phyloP scores from a whole-genome alignment of 345 rosid species.

The Eucalyptus polybractea region DNA sequence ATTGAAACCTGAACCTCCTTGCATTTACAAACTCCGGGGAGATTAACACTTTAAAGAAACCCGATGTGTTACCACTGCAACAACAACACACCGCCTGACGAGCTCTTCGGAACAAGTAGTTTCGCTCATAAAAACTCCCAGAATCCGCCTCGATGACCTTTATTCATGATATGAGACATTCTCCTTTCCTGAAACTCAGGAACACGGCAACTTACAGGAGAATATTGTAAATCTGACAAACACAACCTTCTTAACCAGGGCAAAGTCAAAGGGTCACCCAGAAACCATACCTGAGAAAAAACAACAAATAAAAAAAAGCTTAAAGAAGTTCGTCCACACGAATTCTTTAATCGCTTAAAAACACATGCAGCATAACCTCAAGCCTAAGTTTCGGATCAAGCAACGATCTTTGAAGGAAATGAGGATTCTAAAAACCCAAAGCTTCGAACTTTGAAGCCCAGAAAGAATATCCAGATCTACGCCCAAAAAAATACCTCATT shows the following conservation, averaged over 20 bases:
- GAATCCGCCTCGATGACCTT: not conserved
- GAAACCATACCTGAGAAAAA: not conserved
- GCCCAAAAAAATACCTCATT: not conserved
- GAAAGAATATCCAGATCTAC: not conserved
- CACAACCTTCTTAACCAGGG: not conserved
- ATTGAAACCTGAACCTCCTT: conserved; percentile 24
- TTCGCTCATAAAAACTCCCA: not conserved
- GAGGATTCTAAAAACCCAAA: not conserved
- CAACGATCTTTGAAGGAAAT: not conserved
- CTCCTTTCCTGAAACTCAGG: not conserved
- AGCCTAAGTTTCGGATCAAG: not conserved
- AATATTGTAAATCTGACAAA: not conserved
- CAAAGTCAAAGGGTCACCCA: not conserved
- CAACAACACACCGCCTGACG: not conserved
- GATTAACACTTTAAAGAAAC: not conserved
- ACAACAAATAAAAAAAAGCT: not conserved
- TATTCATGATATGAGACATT: not conserved
- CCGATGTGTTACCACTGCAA: not conserved
- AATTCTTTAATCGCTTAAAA: not conserved
- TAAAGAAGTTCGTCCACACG: not conserved
- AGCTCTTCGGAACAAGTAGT: not conserved
- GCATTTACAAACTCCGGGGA: conserved; percentile 1
- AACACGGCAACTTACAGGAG: not conserved
- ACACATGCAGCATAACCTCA: not conserved
- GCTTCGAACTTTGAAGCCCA: not conserved